These are phyloP conservation scores for Chaetomium cochliodes DNA, from an alignment of 495 filamentous ascomycete species.

Conservation along the genomic window DNA sequence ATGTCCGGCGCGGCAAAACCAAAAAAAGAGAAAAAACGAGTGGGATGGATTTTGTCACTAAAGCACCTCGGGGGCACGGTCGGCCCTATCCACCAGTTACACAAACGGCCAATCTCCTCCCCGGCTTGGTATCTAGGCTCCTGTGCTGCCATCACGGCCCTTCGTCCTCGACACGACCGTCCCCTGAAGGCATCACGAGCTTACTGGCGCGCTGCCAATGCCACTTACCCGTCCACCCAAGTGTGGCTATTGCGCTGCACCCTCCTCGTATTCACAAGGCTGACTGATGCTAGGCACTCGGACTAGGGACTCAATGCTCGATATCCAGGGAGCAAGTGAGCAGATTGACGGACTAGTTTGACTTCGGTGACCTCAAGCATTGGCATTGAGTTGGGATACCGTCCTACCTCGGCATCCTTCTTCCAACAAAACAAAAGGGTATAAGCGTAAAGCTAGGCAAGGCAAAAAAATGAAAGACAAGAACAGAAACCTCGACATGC, in stretches of 20 bases:
- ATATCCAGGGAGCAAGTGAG: background rate
- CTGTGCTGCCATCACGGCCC: no score
- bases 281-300: no score
- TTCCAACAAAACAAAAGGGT: conserved; percentile 9
- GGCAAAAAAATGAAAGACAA: background rate
- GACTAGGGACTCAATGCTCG: no score
- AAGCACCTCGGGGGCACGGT: background rate
- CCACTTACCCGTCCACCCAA: no score
- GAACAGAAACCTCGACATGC: no score
- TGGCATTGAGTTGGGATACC: background rate
- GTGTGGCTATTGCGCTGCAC: no score
- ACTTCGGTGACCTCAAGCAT: background rate
- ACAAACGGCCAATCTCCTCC: background rate
- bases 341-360: background rate
- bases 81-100: background rate
- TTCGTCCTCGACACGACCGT: no score
- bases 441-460: conserved; percentile 2
- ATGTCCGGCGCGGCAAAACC: no score
- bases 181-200: no score
- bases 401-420: background rate
- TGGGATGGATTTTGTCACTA: background rate
- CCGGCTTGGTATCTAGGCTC: no score
- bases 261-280: no score
- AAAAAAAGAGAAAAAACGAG: background rate
- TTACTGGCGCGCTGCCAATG: no score